Percentiles rank a stretch among this genome's conserved stretches.
Conservation (phyloP, 2,329 filamentous ascomycete genomes). For the Penicillium sp. region DNA sequence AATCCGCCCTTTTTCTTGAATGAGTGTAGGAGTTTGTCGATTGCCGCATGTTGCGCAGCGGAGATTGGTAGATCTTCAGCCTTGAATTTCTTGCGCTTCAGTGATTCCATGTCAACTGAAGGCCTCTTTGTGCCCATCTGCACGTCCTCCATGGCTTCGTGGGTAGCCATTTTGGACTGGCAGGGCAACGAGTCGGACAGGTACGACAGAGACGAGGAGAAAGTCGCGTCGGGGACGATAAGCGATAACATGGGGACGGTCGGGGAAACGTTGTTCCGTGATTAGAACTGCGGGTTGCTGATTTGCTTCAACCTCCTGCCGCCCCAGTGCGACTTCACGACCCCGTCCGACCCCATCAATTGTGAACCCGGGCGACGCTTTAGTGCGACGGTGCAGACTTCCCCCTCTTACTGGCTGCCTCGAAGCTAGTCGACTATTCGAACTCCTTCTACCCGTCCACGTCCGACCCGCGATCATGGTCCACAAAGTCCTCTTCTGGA, state of each 20-base stretch:
- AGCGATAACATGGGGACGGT: slow-evolving; percentile 19
- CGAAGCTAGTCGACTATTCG: slow-evolving; percentile 5
- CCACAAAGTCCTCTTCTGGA: slow-evolving; percentile 56
- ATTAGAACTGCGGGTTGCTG: slow-evolving; percentile 38
- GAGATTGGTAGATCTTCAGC: slow-evolving; percentile 63
- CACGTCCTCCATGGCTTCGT: slow-evolving; percentile 34
- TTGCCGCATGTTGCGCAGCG: slow-evolving; percentile 58
- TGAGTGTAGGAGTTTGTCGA: slow-evolving; percentile 62
- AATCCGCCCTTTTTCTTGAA: slow-evolving; percentile 70
- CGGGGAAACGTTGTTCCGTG: slow-evolving; percentile 24
- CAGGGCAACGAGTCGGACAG: slow-evolving; percentile 17
- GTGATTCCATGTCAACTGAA: slow-evolving; percentile 34
- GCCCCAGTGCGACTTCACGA: slow-evolving; percentile 28
- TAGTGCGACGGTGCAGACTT: slow-evolving; percentile 11
- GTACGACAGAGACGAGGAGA: slow-evolving; percentile 8
- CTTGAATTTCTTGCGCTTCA: slow-evolving; percentile 55
- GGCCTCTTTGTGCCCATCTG: slow-evolving; percentile 32
- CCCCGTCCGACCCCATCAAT: slow-evolving; percentile 20
- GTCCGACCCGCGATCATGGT: slow-evolving; percentile 42
- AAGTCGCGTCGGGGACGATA: slow-evolving; percentile 21
- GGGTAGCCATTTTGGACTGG: slow-evolving; percentile 33
- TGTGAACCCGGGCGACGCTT: slow-evolving; percentile 16
- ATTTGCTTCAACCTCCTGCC: slow-evolving; percentile 37
- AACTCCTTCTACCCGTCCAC: slow-evolving; percentile 20
- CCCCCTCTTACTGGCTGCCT: slow-evolving; percentile 2